A percentile compares a stretch with the other conserved stretches of the same genome.
Evolutionary conservation across 108 stramenopile species (phyloP).

Genomic region (Pseudonitzschia multistriata): DNA sequence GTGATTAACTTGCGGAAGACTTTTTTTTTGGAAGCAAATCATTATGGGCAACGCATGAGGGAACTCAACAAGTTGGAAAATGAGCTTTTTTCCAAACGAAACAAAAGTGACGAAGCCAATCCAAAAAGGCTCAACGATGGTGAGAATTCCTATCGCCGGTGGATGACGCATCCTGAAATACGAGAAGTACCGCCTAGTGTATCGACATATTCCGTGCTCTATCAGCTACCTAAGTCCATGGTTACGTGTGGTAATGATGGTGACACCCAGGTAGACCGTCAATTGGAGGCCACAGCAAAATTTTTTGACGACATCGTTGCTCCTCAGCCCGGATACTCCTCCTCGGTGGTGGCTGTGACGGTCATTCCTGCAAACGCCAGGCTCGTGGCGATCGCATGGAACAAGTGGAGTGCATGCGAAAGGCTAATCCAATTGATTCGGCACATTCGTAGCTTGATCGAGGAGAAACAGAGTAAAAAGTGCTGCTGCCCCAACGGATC

Average conservation of each 20-base stretch:
- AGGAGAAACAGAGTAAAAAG: background rate
- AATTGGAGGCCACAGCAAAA: conserved; percentile 60
- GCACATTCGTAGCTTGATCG: conserved; percentile 41
- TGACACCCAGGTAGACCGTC: conserved; percentile 49
- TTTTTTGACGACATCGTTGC: conserved; percentile 84
- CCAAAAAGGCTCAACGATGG: background rate
- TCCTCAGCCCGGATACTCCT: conserved; percentile 73
- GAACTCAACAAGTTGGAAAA: conserved; percentile 46
- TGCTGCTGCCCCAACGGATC: background rate
- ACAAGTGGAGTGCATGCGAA: conserved; percentile 75
- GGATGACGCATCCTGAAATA: conserved; percentile 75
- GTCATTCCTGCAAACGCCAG: conserved; percentile 66
- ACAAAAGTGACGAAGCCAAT: conserved; percentile 11
- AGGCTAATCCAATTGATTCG: conserved; percentile 59
- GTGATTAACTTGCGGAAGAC: conserved; percentile 60
- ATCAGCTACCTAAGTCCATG: background rate
- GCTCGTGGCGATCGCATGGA: conserved; percentile 72
- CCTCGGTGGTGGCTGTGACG: conserved; percentile 82
- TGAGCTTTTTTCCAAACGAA: conserved; percentile 14
- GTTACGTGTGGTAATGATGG: conserved; percentile 10
- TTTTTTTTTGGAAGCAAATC: conserved; percentile 71
- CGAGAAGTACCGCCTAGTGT: conserved; percentile 72
- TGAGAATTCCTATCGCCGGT: conserved; percentile 36
- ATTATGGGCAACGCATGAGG: conserved; percentile 46
- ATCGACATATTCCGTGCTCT: conserved; percentile 62